Conservation (phyloP, 2,329 filamentous ascomycete species). For the Xylariaceae sp. region DNA sequence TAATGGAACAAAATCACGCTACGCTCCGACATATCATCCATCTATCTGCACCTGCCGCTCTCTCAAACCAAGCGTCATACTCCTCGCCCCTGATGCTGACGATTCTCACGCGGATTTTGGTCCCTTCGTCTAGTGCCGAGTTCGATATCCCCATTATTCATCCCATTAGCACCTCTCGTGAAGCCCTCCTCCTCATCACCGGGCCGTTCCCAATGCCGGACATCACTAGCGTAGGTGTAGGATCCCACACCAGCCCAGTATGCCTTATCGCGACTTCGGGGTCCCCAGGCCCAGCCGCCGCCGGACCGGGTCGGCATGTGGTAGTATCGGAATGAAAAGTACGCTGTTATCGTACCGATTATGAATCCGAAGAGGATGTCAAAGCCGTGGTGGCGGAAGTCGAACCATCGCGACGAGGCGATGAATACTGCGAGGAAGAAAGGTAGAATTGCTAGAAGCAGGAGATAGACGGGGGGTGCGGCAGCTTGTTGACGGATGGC, state of each 20-base stretch:
- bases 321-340: conserved; percentile 79
- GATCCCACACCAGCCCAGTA: conserved; percentile 74
- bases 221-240: conserved; percentile 50
- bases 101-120: neutral
- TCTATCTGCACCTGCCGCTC: no score
- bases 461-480: conserved; percentile 75
- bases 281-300: conserved; percentile 86
- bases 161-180: conserved; percentile 6
- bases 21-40: no score
- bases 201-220: conserved; percentile 28
- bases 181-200: conserved; percentile 18
- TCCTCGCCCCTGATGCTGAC: no score
- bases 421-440: conserved; percentile 76
- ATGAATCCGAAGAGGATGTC: conserved; percentile 83
- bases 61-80: no score
- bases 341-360: conserved; percentile 68
- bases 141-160: conserved; percentile 25
- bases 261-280: conserved; percentile 66
- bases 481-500: conserved; percentile 69
- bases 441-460: conserved; percentile 66
- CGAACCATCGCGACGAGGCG: conserved; percentile 77
- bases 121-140: conserved; percentile 22
- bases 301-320: conserved; percentile 76
- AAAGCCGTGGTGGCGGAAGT: conserved; percentile 89
- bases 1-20: no score